Conservation (phyloP, 495 filamentous ascomycete species). For the Podospora tetraspora region DNA sequence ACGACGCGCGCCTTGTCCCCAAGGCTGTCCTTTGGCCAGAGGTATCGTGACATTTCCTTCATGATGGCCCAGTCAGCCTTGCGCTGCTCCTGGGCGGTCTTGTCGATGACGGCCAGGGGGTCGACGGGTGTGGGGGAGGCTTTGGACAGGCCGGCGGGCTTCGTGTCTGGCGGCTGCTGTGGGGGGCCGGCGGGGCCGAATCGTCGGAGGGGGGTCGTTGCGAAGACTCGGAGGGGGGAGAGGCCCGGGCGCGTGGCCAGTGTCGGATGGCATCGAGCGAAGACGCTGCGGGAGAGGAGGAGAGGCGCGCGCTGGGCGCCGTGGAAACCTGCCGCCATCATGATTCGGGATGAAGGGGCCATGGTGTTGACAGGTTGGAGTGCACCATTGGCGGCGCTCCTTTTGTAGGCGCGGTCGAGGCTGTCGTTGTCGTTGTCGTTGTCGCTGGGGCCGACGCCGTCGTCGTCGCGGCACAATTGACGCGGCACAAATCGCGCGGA, state of each 20-base stretch:
- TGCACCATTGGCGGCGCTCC: conserved; percentile 12
- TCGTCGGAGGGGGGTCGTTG: conserved; percentile 16
- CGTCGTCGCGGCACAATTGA: conserved; percentile 4
- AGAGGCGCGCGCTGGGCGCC: conserved; percentile 10
- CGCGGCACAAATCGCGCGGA: conserved; percentile 14
- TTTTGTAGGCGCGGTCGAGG: neutral
- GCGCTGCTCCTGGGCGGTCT: conserved; percentile 74
- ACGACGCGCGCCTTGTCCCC: conserved; percentile 80
- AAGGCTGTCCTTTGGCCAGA: conserved; percentile 92
- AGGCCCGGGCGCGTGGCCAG: neutral
- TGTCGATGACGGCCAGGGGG: conserved; percentile 38
- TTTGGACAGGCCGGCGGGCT: neutral
- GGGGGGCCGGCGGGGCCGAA: conserved; percentile 2
- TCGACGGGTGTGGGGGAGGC: conserved; percentile 13
- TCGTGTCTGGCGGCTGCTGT: neutral
- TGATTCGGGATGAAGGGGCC: conserved; percentile 24
- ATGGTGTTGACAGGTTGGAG: conserved; percentile 9
- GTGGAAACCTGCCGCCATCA: conserved; percentile 24
- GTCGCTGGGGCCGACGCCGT: too few relatives aligned
- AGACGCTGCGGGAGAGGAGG: conserved; percentile 6
- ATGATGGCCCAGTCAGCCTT: conserved; percentile 98
- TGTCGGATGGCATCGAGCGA: conserved; percentile 1
- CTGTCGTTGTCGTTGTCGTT: neutral
- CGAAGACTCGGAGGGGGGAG: conserved; percentile 19
- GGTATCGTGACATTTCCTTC: conserved; percentile 90